phyloP scores from a whole-genome alignment of 345 rosid genomes.

The Hevea brasiliensis region DNA sequence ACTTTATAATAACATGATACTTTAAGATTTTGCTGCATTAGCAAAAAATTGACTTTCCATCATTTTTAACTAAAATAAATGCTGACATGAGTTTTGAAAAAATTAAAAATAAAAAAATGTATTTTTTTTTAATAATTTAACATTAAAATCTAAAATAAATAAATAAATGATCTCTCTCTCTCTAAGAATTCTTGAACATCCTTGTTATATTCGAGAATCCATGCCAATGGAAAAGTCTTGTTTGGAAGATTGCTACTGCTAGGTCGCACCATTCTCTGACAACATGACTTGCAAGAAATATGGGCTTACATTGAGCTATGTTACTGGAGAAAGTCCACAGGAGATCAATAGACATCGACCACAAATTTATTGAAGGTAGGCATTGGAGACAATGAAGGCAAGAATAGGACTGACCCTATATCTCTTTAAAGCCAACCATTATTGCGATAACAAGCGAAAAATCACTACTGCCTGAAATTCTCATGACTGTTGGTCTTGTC shows the following conservation, averaged over 20 bases:
- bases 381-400: background rate
- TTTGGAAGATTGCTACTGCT: conserved; percentile 29
- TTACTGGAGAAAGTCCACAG: background rate
- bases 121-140: no score
- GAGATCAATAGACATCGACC: background rate
- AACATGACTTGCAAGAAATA: conserved; percentile 15
- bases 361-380: conserved; percentile 2
- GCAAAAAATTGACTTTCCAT: no score
- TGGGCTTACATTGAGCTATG: conserved; percentile 7
- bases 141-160: no score
- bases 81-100: no score
- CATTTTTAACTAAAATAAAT: no score
- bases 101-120: no score
- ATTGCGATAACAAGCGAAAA: background rate
- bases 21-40: no score
- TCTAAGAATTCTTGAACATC: no score
- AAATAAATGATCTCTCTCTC: no score
- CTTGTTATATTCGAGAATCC: background rate
- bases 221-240: conserved; percentile 4
- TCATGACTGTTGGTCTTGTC: background rate
- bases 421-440: background rate
- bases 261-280: background rate
- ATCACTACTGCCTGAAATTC: background rate
- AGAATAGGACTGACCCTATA: background rate
- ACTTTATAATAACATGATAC: no score